Evolutionary conservation across 2,329 filamentous ascomycete species (phyloP).

Genomic region (Cytospora piceae): DNA sequence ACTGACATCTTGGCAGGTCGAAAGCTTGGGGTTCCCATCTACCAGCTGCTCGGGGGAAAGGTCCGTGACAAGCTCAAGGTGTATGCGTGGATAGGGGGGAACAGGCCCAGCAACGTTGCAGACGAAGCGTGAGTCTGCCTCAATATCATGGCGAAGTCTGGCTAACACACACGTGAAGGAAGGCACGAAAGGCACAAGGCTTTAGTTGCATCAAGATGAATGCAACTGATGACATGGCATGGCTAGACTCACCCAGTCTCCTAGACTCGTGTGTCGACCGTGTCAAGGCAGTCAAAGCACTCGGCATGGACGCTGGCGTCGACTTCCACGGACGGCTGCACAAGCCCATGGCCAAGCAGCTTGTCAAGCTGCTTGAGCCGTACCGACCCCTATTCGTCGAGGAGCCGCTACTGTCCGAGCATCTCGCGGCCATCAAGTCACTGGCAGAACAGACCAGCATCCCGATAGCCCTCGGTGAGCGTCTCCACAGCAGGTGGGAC

Average conservation of each 20-base stretch:
- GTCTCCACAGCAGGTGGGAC: slow-evolving; percentile 68
- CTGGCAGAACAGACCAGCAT: slow-evolving; percentile 57
- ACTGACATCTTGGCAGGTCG: slow-evolving; percentile 25
- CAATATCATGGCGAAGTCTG: background rate
- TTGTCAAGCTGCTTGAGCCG: slow-evolving; percentile 65
- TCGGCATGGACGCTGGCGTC: slow-evolving; percentile 67
- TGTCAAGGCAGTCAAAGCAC: slow-evolving; percentile 63
- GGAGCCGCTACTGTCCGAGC: slow-evolving; percentile 66
- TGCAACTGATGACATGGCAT: slow-evolving; percentile 67
- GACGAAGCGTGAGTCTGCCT: slow-evolving; percentile 49
- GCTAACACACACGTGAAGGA: slow-evolving; percentile 38
- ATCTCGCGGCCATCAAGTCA: slow-evolving; percentile 61
- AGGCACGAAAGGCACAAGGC: slow-evolving; percentile 56
- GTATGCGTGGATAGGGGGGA: slow-evolving; percentile 72
- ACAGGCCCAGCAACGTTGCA: slow-evolving; percentile 64
- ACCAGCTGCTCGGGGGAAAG: slow-evolving; percentile 68
- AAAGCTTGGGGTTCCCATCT: slow-evolving; percentile 58
- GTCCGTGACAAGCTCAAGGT: slow-evolving; percentile 65
- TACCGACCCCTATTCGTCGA: slow-evolving; percentile 68
- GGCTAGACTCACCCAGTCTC: slow-evolving; percentile 64
- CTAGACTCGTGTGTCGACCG: slow-evolving; percentile 62
- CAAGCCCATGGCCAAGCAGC: slow-evolving; percentile 70
- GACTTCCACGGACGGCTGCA: slow-evolving; percentile 74
- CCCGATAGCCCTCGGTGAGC: slow-evolving; percentile 67
- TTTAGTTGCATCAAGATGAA: slow-evolving; percentile 69